phyloP scores from a whole-genome alignment of 2,329 filamentous ascomycete species.

The Phialemoniopsis sp. region DNA sequence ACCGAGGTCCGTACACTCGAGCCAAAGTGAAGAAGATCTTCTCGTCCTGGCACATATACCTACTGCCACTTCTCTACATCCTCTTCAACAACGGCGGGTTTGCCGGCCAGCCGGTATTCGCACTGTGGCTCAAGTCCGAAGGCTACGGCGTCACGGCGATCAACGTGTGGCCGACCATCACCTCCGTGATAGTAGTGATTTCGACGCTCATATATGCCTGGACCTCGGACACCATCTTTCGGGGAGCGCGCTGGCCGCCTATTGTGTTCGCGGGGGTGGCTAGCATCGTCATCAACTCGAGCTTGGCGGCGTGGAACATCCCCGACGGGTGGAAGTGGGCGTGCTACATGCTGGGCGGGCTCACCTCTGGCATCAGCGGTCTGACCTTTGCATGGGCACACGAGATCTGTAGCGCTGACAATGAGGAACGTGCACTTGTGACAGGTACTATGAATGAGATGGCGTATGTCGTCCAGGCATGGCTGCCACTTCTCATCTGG shows the following conservation, averaged over 20 bases:
- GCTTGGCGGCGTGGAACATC: slow-evolving; percentile 38
- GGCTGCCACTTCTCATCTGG: slow-evolving; percentile 65
- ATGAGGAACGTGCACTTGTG: slow-evolving; percentile 64
- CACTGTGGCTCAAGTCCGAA: slow-evolving; percentile 39
- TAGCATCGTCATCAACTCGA: slow-evolving; percentile 33
- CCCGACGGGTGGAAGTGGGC: slow-evolving; percentile 57
- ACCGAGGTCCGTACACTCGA: slow-evolving; percentile 30
- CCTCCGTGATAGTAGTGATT: slow-evolving; percentile 47
- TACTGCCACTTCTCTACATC: slow-evolving; percentile 54
- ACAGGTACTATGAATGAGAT: slow-evolving; percentile 65
- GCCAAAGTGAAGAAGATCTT: slow-evolving; percentile 58
- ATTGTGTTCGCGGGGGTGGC: slow-evolving; percentile 51
- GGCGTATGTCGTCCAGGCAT: slow-evolving; percentile 66
- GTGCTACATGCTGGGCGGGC: slow-evolving; percentile 52
- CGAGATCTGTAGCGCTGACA: slow-evolving; percentile 44
- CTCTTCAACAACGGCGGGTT: slow-evolving; percentile 56
- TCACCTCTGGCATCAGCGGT: slow-evolving; percentile 43
- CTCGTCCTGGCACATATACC: slow-evolving; percentile 60
- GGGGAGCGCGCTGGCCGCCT: slow-evolving; percentile 58
- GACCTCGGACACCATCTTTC: slow-evolving; percentile 58
- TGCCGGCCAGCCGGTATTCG: slow-evolving; percentile 50
- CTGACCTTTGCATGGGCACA: slow-evolving; percentile 44
- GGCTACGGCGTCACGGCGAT: slow-evolving; percentile 36
- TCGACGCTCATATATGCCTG: slow-evolving; percentile 61
- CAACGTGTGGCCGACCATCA: slow-evolving; percentile 56